These are phyloP conservation scores for Aspergillus ustus DNA, from an alignment of 2,329 filamentous ascomycete genomes.

Conservation along the genomic window DNA sequence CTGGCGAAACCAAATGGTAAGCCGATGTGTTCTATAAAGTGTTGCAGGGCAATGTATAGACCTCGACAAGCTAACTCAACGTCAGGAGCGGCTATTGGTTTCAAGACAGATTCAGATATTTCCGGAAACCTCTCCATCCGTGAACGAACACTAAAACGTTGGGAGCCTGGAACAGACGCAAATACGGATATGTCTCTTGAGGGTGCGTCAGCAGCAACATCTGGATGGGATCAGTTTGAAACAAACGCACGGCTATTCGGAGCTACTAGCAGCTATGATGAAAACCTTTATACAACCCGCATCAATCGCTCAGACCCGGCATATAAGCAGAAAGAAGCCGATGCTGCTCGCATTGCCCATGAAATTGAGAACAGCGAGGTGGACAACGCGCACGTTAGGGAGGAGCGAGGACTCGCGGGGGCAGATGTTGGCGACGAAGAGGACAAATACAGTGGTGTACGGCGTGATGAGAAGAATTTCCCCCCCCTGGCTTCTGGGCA, in stretches of 20 bases:
- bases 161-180: constrained; percentile 71
- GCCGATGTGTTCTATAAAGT: background rate
- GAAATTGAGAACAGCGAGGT: constrained; percentile 82
- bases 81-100: constrained; percentile 69
- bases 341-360: constrained; percentile 80
- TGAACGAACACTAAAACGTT: constrained; percentile 79
- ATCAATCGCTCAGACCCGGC: constrained; percentile 84
- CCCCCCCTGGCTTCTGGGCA: constrained; percentile 66
- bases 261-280: constrained; percentile 86
- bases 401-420: constrained; percentile 77
- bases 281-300: constrained; percentile 89
- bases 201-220: constrained; percentile 48
- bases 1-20: constrained; percentile 62
- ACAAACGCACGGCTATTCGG: constrained; percentile 88
- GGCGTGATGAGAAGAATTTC: constrained; percentile 66
- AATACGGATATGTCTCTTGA: constrained; percentile 74
- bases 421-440: constrained; percentile 81
- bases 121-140: constrained; percentile 71
- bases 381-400: constrained; percentile 80
- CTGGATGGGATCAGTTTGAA: constrained; percentile 90
- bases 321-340: constrained; percentile 76
- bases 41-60: background rate
- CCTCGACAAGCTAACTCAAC: constrained; percentile 6
- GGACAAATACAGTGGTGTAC: constrained; percentile 95
- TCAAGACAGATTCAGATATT: constrained; percentile 88